Conservation (phyloP, 164 flowering plant species). For the Vitis rotundifolia region DNA sequence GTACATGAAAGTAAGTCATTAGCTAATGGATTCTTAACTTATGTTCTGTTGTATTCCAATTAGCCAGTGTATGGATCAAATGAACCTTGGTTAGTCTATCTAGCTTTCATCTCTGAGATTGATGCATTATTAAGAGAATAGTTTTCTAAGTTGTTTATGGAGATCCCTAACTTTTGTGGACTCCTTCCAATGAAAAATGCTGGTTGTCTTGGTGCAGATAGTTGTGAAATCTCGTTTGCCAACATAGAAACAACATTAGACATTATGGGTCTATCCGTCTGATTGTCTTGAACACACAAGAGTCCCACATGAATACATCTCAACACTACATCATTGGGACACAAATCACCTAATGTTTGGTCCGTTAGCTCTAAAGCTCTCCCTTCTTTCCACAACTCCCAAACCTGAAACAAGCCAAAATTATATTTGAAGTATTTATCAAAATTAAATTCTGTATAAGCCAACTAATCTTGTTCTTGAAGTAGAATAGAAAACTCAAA, state of each 20-base stretch:
- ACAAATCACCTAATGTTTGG: slow-evolving; percentile 3
- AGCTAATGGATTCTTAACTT: too few relatives aligned
- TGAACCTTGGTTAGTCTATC: slow-evolving; percentile 1
- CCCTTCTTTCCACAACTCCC: slow-evolving; percentile 25
- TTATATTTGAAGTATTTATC: too few relatives aligned
- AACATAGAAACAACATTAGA: slow-evolving; percentile 22
- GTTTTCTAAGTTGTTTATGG: not conserved
- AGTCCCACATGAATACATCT: slow-evolving; percentile 28
- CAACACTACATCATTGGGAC: not conserved
- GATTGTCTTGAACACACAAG: slow-evolving; percentile 27
- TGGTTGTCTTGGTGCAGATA: slow-evolving; percentile 21
- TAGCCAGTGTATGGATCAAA: too few relatives aligned
- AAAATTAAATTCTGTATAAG: not conserved
- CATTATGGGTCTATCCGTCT: slow-evolving; percentile 31
- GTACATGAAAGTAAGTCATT: too few relatives aligned
- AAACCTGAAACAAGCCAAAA: slow-evolving; percentile 18
- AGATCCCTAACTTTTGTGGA: not conserved
- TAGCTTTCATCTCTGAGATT: slow-evolving; percentile 16
- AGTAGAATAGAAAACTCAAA: not conserved
- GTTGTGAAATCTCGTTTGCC: not conserved
- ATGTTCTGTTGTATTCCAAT: too few relatives aligned
- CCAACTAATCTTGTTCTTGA: too few relatives aligned
- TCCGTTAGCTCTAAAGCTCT: slow-evolving; percentile 22
- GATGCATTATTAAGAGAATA: slow-evolving; percentile 9
- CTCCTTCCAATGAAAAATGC: slow-evolving; percentile 15